Conservation (phyloP, 2,329 filamentous ascomycete genomes). For the Pestalotiopsis sp. region DNA sequence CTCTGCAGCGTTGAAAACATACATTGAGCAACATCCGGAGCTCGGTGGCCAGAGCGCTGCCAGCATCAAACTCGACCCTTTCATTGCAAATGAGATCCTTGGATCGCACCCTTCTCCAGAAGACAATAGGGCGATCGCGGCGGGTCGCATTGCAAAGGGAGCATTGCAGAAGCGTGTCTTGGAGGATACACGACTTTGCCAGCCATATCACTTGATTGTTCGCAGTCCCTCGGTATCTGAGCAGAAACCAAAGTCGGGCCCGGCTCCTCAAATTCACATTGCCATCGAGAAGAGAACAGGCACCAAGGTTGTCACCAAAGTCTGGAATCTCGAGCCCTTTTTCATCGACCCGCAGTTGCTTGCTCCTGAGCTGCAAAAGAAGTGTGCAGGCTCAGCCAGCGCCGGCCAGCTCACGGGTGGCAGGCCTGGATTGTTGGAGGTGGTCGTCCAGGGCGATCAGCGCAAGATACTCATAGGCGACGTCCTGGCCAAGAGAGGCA, state of each 20-base stretch:
- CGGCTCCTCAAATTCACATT: constrained; percentile 59
- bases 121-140: constrained; percentile 52
- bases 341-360: constrained; percentile 59
- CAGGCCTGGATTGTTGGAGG: constrained; percentile 61
- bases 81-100: constrained; percentile 63
- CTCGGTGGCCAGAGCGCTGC: constrained; percentile 59
- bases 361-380: constrained; percentile 66
- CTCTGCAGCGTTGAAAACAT: constrained; percentile 54
- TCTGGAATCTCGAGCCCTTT: constrained; percentile 62
- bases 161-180: constrained; percentile 12
- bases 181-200: constrained; percentile 11
- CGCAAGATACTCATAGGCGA: constrained; percentile 55
- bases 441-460: constrained; percentile 68
- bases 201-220: constrained; percentile 10
- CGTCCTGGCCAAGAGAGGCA: constrained; percentile 58
- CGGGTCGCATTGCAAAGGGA: constrained; percentile 11
- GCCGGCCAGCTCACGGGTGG: constrained; percentile 61
- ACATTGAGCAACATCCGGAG: constrained; percentile 58
- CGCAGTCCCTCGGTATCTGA: not conserved
- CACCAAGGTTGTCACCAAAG: constrained; percentile 65
- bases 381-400: constrained; percentile 67
- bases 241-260: constrained; percentile 61
- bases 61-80: constrained; percentile 61
- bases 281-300: constrained; percentile 64
- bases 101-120: constrained; percentile 38